phyloP scores from a whole-genome alignment of 352 stramenopile species.

The Blastocystis sp. region DNA sequence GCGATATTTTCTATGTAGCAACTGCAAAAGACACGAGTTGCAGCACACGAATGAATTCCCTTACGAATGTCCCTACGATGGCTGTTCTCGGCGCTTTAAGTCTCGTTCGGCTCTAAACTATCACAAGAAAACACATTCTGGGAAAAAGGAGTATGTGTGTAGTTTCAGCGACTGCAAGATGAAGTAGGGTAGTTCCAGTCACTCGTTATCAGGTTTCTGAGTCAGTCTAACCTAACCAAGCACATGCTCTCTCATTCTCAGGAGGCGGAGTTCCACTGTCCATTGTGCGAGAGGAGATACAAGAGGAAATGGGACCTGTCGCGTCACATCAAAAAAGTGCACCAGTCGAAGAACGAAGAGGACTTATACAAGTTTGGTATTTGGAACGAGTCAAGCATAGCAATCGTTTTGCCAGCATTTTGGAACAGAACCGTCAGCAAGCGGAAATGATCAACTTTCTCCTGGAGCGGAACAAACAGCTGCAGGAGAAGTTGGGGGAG shows the following conservation, averaged over 20 bases:
- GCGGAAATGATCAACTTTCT: slow-evolving; percentile 33
- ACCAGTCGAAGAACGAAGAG: background rate
- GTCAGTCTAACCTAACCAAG: background rate
- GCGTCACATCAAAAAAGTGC: slow-evolving; percentile 5
- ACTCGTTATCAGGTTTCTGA: slow-evolving; percentile 5
- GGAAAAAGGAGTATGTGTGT: background rate
- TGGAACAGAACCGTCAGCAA: slow-evolving; percentile 38
- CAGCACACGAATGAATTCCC: slow-evolving; percentile 20
- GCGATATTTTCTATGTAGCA: background rate
- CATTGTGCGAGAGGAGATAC: slow-evolving; percentile 23
- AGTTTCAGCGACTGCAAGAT: background rate
- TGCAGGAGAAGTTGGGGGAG: background rate
- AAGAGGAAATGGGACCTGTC: slow-evolving; percentile 24
- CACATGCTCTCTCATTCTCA: slow-evolving; percentile 34
- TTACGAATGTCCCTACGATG: background rate
- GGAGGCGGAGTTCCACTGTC: background rate
- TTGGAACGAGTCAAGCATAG: background rate
- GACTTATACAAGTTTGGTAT: background rate
- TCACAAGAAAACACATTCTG: slow-evolving; percentile 31
- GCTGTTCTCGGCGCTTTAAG: slow-evolving; percentile 1
- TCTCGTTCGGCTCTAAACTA: slow-evolving; percentile 17
- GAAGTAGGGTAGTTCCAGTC: background rate
- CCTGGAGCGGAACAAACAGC: slow-evolving; percentile 24
- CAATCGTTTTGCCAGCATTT: background rate
- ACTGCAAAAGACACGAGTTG: slow-evolving; percentile 41